These are phyloP conservation scores for Heimioporus sp. DNA, from an alignment of 768 basidiomycete species.

Conservation along the genomic window DNA sequence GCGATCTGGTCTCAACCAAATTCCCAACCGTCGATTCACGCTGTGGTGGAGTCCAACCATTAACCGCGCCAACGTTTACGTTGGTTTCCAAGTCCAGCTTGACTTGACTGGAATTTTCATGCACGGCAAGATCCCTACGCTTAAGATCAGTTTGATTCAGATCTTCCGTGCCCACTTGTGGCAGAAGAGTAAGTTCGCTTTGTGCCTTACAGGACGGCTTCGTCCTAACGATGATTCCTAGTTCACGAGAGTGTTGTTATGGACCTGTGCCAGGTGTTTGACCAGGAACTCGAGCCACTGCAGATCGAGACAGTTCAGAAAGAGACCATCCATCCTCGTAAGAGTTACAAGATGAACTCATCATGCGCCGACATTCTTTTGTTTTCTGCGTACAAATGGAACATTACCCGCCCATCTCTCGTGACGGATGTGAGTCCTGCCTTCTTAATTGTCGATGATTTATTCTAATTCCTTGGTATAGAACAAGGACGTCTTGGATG, in stretches of 20 bases:
- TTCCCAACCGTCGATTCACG: constrained; percentile 98
- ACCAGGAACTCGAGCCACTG: constrained; percentile 96
- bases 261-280: constrained; percentile 98
- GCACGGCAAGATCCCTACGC: constrained; percentile 97
- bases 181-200: constrained; percentile 86
- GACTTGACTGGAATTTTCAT: constrained; percentile 98
- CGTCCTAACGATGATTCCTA: constrained; percentile 26
- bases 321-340: constrained; percentile 98
- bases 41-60: constrained; percentile 99
- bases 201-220: constrained; percentile 9
- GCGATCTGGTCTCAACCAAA: constrained; percentile 95
- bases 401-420: constrained; percentile 93
- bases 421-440: constrained; percentile 74
- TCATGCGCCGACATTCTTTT: constrained; percentile 98
- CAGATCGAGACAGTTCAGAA: constrained; percentile 99
- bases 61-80: constrained; percentile 98
- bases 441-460: background rate
- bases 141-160: constrained; percentile 99
- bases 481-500: constrained; percentile 94
- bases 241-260: constrained; percentile 92
- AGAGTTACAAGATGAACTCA: constrained; percentile 99
- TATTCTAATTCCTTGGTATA: constrained; percentile 28
- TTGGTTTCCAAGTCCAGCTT: constrained; percentile 99
- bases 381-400: constrained; percentile 98
- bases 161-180: constrained; percentile 99